Evolutionary conservation across 495 filamentous ascomycete genomes (phyloP), one percentile per base, ranked within the genome.

Genomic region (Penicillium atrosanguineum): DNA sequence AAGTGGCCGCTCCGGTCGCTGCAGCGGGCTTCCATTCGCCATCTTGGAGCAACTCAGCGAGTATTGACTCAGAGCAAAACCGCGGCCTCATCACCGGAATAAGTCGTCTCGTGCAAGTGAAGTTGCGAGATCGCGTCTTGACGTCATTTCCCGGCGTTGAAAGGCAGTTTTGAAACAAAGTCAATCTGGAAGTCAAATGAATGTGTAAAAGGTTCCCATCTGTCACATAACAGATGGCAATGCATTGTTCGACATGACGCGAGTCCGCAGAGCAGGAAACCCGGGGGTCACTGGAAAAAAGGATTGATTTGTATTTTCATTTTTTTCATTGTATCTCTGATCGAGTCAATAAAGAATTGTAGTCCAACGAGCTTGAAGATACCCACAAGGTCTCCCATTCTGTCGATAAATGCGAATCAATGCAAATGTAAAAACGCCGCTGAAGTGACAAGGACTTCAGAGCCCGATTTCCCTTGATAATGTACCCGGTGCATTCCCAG

Each of bases 1-100:
- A 1, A 62, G 28, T 1, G 60, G 49, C 19, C 46, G 38, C 6
- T 15, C 34, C 15, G 60, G 62, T 18, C 52, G 46, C 18, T 23
- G 46, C 12, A 47, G 19, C 15, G 34, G 40, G 3, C 4, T 19
- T 18, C 16, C 28, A 12, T 50, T 19, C 25, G 50, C 9, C 46
- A 46, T 50, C 15, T 31, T 31, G 11, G 7, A 31, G 2, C 28
- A 31, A 31, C 28, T 31, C 28, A 31, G 2, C 28, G 3, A 9
- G 28, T 6, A 1, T 31, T 6, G 11, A 8, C 28, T 7, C 11
- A 4, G 28, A 12, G 31, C 12, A 14, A 15, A 14, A 1, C 4
- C 8, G n/a, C 9, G 3, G 31, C 14, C 31, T 34, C 12, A 15
- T 34, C 12, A 3, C 31, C 12, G 9, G 12, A 14, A 34, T 34